Evolutionary conservation across 495 filamentous ascomycete genomes (phyloP).

Genomic region (Penicillium lividum): DNA sequence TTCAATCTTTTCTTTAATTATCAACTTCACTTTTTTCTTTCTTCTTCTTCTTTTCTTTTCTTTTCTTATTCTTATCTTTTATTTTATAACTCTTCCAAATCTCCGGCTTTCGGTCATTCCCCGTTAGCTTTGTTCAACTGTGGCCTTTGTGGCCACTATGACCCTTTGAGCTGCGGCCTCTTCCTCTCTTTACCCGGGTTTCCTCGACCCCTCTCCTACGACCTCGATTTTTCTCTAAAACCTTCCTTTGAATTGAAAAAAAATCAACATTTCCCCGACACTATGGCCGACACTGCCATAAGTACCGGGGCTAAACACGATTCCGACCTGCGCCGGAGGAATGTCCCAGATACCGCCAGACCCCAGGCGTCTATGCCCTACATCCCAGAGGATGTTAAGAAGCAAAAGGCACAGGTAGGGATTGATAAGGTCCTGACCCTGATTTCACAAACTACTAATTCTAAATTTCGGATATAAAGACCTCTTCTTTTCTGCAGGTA

Average conservation of each 20-base stretch:
- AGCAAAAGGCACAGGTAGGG: slow-evolving; percentile 48
- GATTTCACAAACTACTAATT: neutral
- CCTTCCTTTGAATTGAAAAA: neutral
- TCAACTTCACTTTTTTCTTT: slow-evolving; percentile 10
- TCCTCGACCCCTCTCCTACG: neutral
- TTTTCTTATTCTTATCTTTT: slow-evolving; percentile 9
- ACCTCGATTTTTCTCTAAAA: neutral
- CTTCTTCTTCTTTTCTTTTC: slow-evolving; percentile 9
- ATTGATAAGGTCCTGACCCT: neutral
- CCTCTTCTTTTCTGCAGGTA: slow-evolving; percentile 53
- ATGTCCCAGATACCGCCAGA: slow-evolving; percentile 57
- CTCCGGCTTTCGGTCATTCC: slow-evolving; percentile 3
- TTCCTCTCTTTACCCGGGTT: slow-evolving; percentile 9
- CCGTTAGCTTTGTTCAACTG: slow-evolving; percentile 12
- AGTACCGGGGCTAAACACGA: slow-evolving; percentile 68
- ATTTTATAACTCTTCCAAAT: neutral
- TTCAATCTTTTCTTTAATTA: slow-evolving; percentile 7
- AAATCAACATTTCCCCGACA: slow-evolving; percentile 5
- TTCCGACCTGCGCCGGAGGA: slow-evolving; percentile 72
- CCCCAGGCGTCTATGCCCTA: slow-evolving; percentile 35
- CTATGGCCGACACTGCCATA: slow-evolving; percentile 42
- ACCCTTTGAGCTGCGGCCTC: slow-evolving; percentile 12
- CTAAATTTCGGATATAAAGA: slow-evolving; percentile 17
- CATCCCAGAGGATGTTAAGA: slow-evolving; percentile 61
- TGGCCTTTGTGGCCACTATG: slow-evolving; percentile 17